Base-by-base conservation (phyloP, 1,284 basidiomycete species). In the Cutaneotrichosporon cutaneum region DNA sequence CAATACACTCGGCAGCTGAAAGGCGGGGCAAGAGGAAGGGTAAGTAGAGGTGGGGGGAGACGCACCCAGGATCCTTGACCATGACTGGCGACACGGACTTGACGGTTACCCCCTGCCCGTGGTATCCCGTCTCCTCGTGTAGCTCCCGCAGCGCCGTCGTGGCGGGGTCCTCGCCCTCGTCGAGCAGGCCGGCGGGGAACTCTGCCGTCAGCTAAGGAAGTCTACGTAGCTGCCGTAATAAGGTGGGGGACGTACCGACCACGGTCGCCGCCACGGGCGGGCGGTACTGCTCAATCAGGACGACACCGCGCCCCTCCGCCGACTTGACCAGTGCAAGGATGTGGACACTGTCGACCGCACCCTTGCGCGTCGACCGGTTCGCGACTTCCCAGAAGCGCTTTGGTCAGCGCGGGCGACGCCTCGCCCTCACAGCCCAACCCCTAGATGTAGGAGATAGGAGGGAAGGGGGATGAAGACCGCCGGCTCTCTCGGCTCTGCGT, bases 121-220 rank as follows among this genome's bases (percentile, higher is more conserved):
- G 78, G 77, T 88, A 94, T 2, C 93, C 93, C 0, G 92, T 95
- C 79, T 96, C 94, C 79, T 97, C 94, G 69, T 88, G 83, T 9
- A 97, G 83, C 73, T 97, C 94, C 36, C 93, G 85, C 36, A 92
- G 82, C 0, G 91, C 93, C 0, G 91, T 70, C 1, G 70, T 68
- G 2, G 88, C 88, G 0, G 90, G 83, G 1, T 86, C 86, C 80
- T 97, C 88, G 1, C 85, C 86, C 63, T 87, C 86, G 73, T 94
- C 90, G 62, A 97, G 86, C 26, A 97, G 80, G 36, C 92, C 91
- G 59, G 92, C 92, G 7, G 92, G 92, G 36, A 94, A 82, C 75
- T 95, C 92, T 90, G 76, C 63, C 39, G 36, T 53, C 57, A 45
- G 57, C 24, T 9, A 16, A n/a, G n/a, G n/a, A n/a, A n/a, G n/a